Base-by-base conservation (phyloP, 2,329 filamentous ascomycete species). In the Coniochaeta hoffmannii region DNA sequence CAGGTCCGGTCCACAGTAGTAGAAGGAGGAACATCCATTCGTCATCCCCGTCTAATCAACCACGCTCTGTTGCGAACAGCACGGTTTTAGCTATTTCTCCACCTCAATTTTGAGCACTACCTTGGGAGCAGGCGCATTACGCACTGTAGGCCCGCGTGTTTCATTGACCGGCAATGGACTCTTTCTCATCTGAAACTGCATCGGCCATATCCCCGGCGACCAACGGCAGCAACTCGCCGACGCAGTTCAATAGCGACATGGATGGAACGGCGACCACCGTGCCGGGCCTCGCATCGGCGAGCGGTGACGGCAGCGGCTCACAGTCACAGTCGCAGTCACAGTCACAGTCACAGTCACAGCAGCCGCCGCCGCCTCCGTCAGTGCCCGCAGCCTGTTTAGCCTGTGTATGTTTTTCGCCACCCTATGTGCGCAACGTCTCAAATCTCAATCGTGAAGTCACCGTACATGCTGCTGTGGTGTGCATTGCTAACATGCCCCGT, bases 361-460 rank as follows among this genome's bases (percentile, higher is more conserved):
- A 60, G 53, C 55, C 57, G 28, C 50, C 57, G 31, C 54, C 59
- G 24, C 56, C 59, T 31, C 60, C 61, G 7, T 59, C 64, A 30
- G 62, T 62, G n/a, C 73, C 78, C 50, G 77, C 80, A 30, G 80
- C 80, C 24, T 83, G 80, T 64, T 69, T 82, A 49, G 75, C 76
- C 55, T 82, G 79, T 67, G 79, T 82, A 72, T 70, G 78, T 71
- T 31, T 31, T 26, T 35, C 41, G n/a, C 19, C 36, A 41, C 36
- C 6, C 8, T 22, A 15, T 15, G 22, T 50, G 26, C 46, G 8
- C 36, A n/a, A 17, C 46, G 49, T 15, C 49, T 51, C 41, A 17
- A 17, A 15, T 46, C n/a, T n/a, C n/a, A n/a, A n/a, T 28, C 24
- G 41, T 46, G 22, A 46, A 46, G 41, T 46, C 22, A 2, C 41